phyloP scores from a whole-genome alignment of 331 rosid genomes.

The Quercus lobata region DNA sequence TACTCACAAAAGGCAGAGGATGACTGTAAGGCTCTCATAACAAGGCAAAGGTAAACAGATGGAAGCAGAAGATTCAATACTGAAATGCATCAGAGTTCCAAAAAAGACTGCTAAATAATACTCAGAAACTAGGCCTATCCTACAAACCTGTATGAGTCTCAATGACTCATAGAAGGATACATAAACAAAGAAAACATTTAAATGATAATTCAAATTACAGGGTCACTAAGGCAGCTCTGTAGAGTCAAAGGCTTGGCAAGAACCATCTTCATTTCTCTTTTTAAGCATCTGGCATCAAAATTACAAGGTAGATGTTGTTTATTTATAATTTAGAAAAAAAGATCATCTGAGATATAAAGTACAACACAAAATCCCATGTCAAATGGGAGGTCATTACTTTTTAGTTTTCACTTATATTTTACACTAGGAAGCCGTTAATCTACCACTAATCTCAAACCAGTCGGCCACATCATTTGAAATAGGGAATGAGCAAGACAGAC shows the following conservation, averaged over 20 bases:
- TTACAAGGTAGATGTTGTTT: background rate
- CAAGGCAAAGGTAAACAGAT: too few species aligned
- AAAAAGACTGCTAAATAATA: background rate
- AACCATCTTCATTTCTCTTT: background rate
- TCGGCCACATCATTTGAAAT: background rate
- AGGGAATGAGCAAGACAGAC: background rate
- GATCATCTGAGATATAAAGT: background rate
- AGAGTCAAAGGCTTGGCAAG: background rate
- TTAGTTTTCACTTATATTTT: background rate
- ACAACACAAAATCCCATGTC: background rate
- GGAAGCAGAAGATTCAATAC: too few species aligned
- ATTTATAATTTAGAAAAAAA: background rate
- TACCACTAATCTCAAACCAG: too few species aligned
- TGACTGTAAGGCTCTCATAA: too few species aligned
- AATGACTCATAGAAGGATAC: background rate
- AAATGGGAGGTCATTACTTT: too few species aligned
- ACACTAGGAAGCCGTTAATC: too few species aligned
- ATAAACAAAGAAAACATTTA: background rate
- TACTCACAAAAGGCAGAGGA: too few species aligned
- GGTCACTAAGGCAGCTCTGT: background rate
- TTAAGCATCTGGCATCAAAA: background rate
- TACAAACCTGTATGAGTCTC: background rate
- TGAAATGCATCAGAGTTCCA: background rate
- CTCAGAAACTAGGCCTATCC: background rate
- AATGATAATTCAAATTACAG: background rate